Evolutionary conservation across 352 stramenopile genomes (phyloP), one percentile per base, ranked within the genome.

Genomic region (Globisporangium viniferum): DNA sequence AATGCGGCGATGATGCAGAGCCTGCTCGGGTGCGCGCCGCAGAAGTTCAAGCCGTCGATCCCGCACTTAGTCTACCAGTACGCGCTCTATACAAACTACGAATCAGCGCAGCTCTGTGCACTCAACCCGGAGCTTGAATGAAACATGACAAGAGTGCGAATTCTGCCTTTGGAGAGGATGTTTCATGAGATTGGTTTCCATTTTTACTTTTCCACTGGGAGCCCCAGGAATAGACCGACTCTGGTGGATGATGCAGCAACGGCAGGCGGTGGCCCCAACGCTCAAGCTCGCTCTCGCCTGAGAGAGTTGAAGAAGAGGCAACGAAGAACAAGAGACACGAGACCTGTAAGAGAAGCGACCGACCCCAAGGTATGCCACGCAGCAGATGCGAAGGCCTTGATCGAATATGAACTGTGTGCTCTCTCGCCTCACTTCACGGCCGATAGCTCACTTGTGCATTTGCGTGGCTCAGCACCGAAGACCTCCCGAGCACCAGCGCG

Each of bases 21-120:
- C n/a, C 78, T 99, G 12, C 81, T 99, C 24, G 78, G 73, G 7
- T 97, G 80, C 73, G 70, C 64, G 46, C 76, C 67, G 59, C 76
- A 73, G 55, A 67, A 62, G 12, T 98, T 98, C 73, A 88, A 90
- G 59, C 94, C 95, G 2, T 93, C 81, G 24, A 98, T 98, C 67
- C 94, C 96, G 15, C 88, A 98, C 76, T 83, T 99, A 22, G 92
- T 98, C 54, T 99, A 99, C 76, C 95, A 98, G 69, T 99, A 98
- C 70, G 89, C 86, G 10, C 78, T 97, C 7, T 99, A 88, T 70
- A 82, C 88, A 60, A 99, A 98, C 78, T 98, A 97, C 59, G 62
- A 77, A n/a, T 94, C 88, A 0, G 44, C 66, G 27, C 69, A 72
- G n/a, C 78, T 98, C 22, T 69, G 74, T 22, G 51, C 67, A 12